Percentiles rank a stretch among this genome's conserved stretches.
These are phyloP conservation scores for Beauveria asiatica DNA, from an alignment of 2,329 filamentous ascomycete species.

Conservation along the genomic window DNA sequence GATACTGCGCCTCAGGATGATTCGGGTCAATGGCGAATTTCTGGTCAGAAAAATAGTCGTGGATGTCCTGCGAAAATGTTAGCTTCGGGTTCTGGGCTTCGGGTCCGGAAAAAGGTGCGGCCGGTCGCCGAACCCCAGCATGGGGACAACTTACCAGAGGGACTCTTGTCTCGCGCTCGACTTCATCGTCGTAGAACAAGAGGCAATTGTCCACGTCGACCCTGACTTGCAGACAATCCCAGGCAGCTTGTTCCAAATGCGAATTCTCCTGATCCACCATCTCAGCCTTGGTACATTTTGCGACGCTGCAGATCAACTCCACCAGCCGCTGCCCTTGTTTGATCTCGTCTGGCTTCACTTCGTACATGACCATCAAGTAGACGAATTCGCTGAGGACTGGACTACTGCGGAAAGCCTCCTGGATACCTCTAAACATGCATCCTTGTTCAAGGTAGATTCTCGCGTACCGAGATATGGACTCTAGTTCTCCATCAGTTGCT, in stretches of 20 bases:
- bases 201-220: background rate
- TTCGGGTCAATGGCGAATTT: background rate
- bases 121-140: constrained; percentile 3
- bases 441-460: too few relatives aligned
- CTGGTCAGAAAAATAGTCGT: background rate
- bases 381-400: background rate
- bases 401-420: background rate
- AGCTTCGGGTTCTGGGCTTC: constrained; percentile 8
- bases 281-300: too few relatives aligned
- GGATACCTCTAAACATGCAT: background rate
- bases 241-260: too few relatives aligned
- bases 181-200: background rate
- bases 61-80: constrained; percentile 15
- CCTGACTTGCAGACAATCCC: too few relatives aligned
- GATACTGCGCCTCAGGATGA: background rate
- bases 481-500: background rate
- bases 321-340: too few relatives aligned
- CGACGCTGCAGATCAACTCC: too few relatives aligned
- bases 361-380: background rate
- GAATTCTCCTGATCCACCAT: background rate
- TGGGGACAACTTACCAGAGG: too few relatives aligned
- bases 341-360: too few relatives aligned
- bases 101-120: constrained; percentile 15
- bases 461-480: background rate
- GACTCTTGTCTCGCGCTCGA: too few relatives aligned